These are phyloP conservation scores for Corchorus olitorius DNA, from an alignment of 345 rosid genomes.

Conservation along the genomic window DNA sequence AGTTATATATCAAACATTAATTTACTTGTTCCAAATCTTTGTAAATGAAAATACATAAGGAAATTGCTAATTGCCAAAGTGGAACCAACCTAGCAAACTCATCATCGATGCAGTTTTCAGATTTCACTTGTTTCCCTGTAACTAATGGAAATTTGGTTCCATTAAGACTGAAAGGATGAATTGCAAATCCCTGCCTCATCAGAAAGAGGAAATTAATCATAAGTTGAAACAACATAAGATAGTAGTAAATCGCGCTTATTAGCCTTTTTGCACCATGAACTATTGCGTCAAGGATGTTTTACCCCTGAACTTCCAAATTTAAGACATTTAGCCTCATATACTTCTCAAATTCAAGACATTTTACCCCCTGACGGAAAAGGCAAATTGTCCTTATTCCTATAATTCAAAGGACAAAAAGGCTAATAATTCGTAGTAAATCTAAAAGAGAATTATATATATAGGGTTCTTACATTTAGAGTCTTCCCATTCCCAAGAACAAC, in stretches of 20 bases:
- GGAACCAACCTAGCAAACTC: constrained; percentile 21
- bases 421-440: neutral
- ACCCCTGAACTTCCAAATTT: too few relatives aligned
- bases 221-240: neutral
- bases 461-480: constrained; percentile 39
- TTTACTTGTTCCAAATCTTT: constrained; percentile 37
- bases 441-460: too few relatives aligned
- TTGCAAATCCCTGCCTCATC: constrained; percentile 37
- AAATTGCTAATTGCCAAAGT: neutral
- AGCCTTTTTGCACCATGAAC: too few relatives aligned
- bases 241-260: too few relatives aligned
- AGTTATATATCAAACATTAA: neutral
- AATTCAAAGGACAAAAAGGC: too few relatives aligned
- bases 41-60: constrained; percentile 63
- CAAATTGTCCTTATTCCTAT: too few relatives aligned
- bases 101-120: constrained; percentile 10
- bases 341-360: too few relatives aligned
- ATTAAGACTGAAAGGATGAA: constrained; percentile 34
- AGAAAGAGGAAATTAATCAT: neutral
- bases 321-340: too few relatives aligned
- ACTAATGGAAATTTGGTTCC: constrained; percentile 35
- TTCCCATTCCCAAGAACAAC: constrained; percentile 44
- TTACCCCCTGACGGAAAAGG: too few relatives aligned
- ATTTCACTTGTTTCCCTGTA: constrained; percentile 39
- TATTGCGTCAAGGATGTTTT: too few relatives aligned